phyloP scores from a whole-genome alignment of 768 basidiomycete species.

The Mycena galericulata region DNA sequence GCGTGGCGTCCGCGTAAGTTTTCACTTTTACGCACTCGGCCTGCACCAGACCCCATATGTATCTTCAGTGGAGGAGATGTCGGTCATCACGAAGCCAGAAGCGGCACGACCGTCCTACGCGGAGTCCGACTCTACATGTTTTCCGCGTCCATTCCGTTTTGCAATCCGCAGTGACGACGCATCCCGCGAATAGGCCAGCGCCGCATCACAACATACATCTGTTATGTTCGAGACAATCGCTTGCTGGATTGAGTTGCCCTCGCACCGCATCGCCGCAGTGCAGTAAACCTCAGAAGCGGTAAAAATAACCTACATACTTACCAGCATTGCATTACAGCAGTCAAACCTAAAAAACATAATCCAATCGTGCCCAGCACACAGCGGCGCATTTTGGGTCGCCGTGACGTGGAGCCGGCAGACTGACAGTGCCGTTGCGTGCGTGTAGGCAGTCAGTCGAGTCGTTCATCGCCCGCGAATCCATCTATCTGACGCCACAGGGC shows the following conservation, averaged over 20 bases:
- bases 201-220: neutral
- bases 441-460: too few species aligned
- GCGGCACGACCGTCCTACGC: neutral
- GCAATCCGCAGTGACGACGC: too few species aligned
- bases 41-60: conserved; percentile 16
- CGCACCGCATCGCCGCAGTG: too few species aligned
- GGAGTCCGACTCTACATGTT: neutral
- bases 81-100: conserved; percentile 9
- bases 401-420: neutral
- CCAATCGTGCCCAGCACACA: too few species aligned
- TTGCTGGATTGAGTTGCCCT: neutral
- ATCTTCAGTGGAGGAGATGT: conserved; percentile 6
- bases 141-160: neutral
- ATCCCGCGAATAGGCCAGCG: neutral
- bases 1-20: neutral
- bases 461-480: too few species aligned
- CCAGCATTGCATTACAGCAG: neutral
- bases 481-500: too few species aligned
- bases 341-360: neutral
- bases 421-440: neutral
- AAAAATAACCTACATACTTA: too few species aligned
- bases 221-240: too few species aligned
- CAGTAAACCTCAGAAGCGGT: too few species aligned
- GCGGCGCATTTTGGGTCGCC: neutral
- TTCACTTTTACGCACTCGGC: conserved; percentile 6